phyloP scores from a whole-genome alignment of 805 yeast genomes.

The Candida tibetensis region DNA sequence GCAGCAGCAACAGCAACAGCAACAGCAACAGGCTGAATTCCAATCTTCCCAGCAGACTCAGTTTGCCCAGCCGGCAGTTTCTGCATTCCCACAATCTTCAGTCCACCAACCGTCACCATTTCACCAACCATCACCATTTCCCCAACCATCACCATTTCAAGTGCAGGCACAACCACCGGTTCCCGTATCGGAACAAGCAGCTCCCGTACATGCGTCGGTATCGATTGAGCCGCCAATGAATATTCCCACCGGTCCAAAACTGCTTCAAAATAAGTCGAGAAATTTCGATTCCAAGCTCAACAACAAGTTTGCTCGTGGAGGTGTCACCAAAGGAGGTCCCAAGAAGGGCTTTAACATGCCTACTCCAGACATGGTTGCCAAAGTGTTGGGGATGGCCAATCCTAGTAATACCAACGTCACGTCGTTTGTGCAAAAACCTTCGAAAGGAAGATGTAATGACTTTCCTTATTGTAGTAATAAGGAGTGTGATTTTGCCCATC shows the following conservation, averaged over 20 bases:
- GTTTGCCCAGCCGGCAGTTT: constrained; percentile 1
- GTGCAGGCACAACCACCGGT: constrained; percentile 1
- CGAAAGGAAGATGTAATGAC: constrained; percentile 63
- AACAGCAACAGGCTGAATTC: constrained; percentile 9
- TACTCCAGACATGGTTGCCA: constrained; percentile 41
- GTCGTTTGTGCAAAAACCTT: constrained; percentile 43
- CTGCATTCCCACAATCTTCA: constrained; percentile 1
- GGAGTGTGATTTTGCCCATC: constrained; percentile 76
- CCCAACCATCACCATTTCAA: constrained; percentile 4
- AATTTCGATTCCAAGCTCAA: constrained; percentile 4
- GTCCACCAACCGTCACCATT: constrained; percentile 3
- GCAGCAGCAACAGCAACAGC: constrained; percentile 12
- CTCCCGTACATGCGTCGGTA: background rate
- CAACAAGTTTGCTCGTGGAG: constrained; percentile 15
- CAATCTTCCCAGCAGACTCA: constrained; percentile 5
- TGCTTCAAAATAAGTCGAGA: constrained; percentile 6
- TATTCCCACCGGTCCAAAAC: constrained; percentile 12
- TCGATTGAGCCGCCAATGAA: background rate
- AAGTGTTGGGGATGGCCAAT: constrained; percentile 36
- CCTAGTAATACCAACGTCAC: constrained; percentile 23
- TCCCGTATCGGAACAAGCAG: background rate
- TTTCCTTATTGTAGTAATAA: constrained; percentile 71
- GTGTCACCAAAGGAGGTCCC: constrained; percentile 20
- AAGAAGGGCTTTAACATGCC: background rate
- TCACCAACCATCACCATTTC: background rate